Evolutionary conservation across 2,329 filamentous ascomycete genomes (phyloP).

Genomic region (Neofusicoccum laricinum): DNA sequence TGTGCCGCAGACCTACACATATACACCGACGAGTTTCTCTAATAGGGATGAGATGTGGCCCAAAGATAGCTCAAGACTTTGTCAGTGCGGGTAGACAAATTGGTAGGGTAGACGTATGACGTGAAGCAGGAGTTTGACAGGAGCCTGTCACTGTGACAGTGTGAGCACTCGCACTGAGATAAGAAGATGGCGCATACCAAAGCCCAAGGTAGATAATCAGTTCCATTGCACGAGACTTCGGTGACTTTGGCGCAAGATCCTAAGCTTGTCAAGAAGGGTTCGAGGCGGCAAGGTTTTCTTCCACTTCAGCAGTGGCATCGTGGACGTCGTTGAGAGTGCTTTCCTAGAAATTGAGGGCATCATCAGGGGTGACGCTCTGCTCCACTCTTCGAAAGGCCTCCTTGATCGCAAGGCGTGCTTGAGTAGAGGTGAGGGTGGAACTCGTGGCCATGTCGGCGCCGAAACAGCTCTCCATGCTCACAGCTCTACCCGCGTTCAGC

Average conservation of each 20-base stretch:
- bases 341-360: neutral
- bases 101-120: neutral
- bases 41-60: neutral
- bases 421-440: neutral
- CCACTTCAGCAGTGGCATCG: slow-evolving; percentile 28
- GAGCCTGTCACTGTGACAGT: neutral
- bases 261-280: slow-evolving; percentile 42
- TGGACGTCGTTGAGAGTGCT: neutral
- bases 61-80: neutral
- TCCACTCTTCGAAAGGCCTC: neutral
- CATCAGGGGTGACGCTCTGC: neutral
- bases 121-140: slow-evolving; percentile 19
- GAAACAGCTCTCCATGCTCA: too few species aligned
- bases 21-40: neutral
- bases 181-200: too few species aligned
- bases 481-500: too few species aligned
- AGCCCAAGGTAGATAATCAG: slow-evolving; percentile 45
- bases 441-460: neutral
- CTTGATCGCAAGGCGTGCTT: neutral
- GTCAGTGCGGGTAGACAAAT: too few species aligned
- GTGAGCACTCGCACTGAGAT: too few species aligned
- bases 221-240: slow-evolving; percentile 48
- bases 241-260: slow-evolving; percentile 43
- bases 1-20: neutral
- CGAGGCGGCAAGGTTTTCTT: slow-evolving; percentile 37